Base-by-base conservation (phyloP, 305 asterid genomes). In the Striga hermonthica region DNA sequence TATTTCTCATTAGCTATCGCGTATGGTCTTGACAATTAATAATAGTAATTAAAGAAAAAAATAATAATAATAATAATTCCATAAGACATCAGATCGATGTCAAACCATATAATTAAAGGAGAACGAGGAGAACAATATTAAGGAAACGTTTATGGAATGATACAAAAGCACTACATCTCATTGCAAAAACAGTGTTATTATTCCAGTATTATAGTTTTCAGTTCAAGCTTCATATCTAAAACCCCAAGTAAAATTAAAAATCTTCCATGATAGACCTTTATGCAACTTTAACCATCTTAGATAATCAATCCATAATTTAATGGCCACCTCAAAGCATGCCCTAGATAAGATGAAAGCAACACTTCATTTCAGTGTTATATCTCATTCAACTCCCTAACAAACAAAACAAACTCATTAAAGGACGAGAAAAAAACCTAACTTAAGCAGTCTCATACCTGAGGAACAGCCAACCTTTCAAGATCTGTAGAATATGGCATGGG, bases 401-500 rank as follows among this genome's bases (percentile, higher is more conserved):
- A 56, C 1, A 43, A 65, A 31, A 36, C 16, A 35, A 43, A 7
- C 14, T 9, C 16, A 60, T 12, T 9, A 1, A 40, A 53, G 62
- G 9, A 64, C 49, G 2, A 60, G 61, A 36, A 39, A 14, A n/a
- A 62, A 45, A 52, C 31, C 31, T n/a, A 57, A 37, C 6, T 11
- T 7, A 22, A 35, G n/a, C 14, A 58, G 70, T 61, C 11, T 72
- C 76, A 73, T 73, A 87, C 96, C 98, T 89, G 97, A 6, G 98
- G 98, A 56, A 87, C 79, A 57, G 97, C 97, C 84, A 86, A 14
- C 68, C 98, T 84, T 84, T 92, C 98, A 6, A 92, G 86, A 79
- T 89, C 89, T 62, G 91, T 95, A 45, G 97, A 96, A 41, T 87
- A 92, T 53, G 97, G 98, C 82, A 77, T 89, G 54, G 98, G 98